Evolutionary conservation across 768 basidiomycete species (phyloP).

Genomic region (Pleurotus giganteus): DNA sequence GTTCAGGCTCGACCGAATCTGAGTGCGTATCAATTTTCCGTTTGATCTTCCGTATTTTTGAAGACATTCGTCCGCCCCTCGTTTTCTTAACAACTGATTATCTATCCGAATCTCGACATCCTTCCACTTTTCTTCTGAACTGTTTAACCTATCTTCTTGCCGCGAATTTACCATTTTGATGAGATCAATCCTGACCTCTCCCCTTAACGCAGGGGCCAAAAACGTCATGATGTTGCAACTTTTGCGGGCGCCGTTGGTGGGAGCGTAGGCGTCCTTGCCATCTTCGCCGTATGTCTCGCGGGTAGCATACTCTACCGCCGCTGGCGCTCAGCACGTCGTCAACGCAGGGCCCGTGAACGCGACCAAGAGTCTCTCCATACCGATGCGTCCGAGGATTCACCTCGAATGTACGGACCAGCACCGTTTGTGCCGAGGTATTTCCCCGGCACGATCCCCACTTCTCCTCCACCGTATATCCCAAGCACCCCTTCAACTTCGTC

Average conservation of each 20-base stretch:
- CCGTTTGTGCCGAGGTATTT: constrained; percentile 58
- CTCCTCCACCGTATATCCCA: constrained; percentile 34
- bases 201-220: not conserved
- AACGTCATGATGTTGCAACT: constrained; percentile 28
- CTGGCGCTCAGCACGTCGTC: constrained; percentile 35
- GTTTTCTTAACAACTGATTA: not conserved
- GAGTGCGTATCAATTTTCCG: constrained; percentile 1
- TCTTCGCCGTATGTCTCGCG: constrained; percentile 46
- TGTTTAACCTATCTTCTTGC: not conserved
- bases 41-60: not conserved
- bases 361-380: constrained; percentile 21
- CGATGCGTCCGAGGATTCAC: constrained; percentile 34
- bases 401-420: constrained; percentile 41
- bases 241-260: constrained; percentile 56
- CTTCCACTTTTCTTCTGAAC: not conserved
- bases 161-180: not conserved
- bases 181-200: not conserved
- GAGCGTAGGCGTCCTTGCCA: constrained; percentile 46
- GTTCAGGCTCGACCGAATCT: not conserved
- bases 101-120: not conserved
- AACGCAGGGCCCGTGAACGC: constrained; percentile 30
- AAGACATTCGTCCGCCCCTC: constrained; percentile 1
- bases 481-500: not conserved
- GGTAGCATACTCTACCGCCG: constrained; percentile 51
- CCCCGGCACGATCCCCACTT: constrained; percentile 45